phyloP scores from a whole-genome alignment of 2,329 filamentous ascomycete genomes.

The Thermothelomyces thermophilus region DNA sequence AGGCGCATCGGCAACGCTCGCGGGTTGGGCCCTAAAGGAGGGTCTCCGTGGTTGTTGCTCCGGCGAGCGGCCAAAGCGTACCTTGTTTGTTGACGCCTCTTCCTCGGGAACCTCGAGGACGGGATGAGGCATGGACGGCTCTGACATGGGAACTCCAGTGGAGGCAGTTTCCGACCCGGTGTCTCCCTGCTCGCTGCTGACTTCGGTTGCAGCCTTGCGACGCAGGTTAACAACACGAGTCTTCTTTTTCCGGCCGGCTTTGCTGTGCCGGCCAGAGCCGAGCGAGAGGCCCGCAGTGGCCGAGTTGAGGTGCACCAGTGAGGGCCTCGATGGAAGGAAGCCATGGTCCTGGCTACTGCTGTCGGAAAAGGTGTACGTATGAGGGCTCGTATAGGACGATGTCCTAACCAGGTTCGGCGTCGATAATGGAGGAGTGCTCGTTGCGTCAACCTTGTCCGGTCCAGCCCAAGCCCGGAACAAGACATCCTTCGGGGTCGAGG shows the following conservation, averaged over 20 bases:
- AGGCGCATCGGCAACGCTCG: slow-evolving; percentile 25
- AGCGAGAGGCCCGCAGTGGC: slow-evolving; percentile 57
- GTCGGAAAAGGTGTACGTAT: slow-evolving; percentile 69
- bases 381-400: slow-evolving; percentile 53
- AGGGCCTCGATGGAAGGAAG: slow-evolving; percentile 61
- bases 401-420: slow-evolving; percentile 54
- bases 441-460: slow-evolving; percentile 60
- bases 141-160: slow-evolving; percentile 53
- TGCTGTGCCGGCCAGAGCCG: slow-evolving; percentile 51
- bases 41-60: slow-evolving; percentile 29
- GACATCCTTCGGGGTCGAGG: slow-evolving; percentile 80
- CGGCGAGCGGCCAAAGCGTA: slow-evolving; percentile 35
- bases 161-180: slow-evolving; percentile 48
- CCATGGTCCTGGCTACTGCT: slow-evolving; percentile 58
- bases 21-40: slow-evolving; percentile 31
- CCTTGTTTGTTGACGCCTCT: slow-evolving; percentile 35
- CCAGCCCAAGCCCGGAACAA: slow-evolving; percentile 91
- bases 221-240: slow-evolving; percentile 75
- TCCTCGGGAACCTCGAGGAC: slow-evolving; percentile 49
- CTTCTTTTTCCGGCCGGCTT: slow-evolving; percentile 71
- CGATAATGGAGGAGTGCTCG: slow-evolving; percentile 41
- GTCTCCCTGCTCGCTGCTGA: slow-evolving; percentile 33
- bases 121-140: slow-evolving; percentile 46
- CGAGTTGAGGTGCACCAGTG: slow-evolving; percentile 56
- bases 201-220: slow-evolving; percentile 39